These are phyloP conservation scores for Suillus placidus DNA, from an alignment of 768 basidiomycete species.

Conservation along the genomic window DNA sequence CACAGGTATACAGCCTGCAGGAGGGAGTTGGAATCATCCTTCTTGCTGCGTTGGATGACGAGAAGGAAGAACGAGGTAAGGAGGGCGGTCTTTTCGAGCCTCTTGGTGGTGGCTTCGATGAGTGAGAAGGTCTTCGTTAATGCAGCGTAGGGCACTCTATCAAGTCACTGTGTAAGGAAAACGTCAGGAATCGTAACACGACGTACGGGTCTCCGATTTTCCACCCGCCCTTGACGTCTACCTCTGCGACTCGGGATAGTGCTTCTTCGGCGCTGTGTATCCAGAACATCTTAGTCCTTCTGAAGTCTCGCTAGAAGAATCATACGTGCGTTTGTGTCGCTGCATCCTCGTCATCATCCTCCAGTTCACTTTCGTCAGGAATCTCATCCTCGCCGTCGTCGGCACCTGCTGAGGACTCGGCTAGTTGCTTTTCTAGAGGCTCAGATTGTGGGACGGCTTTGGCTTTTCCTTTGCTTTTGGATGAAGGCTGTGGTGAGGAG, in stretches of 20 bases:
- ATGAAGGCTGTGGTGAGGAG: slow-evolving; percentile 7
- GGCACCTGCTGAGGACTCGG: slow-evolving; percentile 34
- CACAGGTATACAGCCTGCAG: slow-evolving; percentile 93
- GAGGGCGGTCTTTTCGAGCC: slow-evolving; percentile 87
- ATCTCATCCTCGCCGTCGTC: slow-evolving; percentile 45
- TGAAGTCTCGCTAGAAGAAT: background rate
- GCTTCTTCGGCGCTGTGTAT: slow-evolving; percentile 62
- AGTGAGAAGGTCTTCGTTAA: slow-evolving; percentile 84
- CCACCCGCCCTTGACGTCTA: slow-evolving; percentile 85
- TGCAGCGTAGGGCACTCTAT: slow-evolving; percentile 92
- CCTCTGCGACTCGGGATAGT: slow-evolving; percentile 59
- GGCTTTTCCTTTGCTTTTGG: slow-evolving; percentile 23
- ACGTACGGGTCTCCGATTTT: slow-evolving; percentile 82
- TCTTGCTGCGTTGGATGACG: slow-evolving; percentile 83
- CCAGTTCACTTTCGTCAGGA: slow-evolving; percentile 40
- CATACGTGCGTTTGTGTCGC: slow-evolving; percentile 67
- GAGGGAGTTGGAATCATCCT: slow-evolving; percentile 72
- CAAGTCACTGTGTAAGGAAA: slow-evolving; percentile 1
- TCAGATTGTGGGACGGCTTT: slow-evolving; percentile 18
- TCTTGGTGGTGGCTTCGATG: slow-evolving; percentile 95
- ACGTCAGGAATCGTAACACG: background rate
- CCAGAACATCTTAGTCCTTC: slow-evolving; percentile 9
- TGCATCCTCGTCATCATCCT: slow-evolving; percentile 47
- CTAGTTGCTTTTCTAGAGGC: slow-evolving; percentile 35
- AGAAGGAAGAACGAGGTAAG: slow-evolving; percentile 88